Evolutionary conservation across 1,284 basidiomycete species (phyloP).

Genomic region (Boletus mariae): DNA sequence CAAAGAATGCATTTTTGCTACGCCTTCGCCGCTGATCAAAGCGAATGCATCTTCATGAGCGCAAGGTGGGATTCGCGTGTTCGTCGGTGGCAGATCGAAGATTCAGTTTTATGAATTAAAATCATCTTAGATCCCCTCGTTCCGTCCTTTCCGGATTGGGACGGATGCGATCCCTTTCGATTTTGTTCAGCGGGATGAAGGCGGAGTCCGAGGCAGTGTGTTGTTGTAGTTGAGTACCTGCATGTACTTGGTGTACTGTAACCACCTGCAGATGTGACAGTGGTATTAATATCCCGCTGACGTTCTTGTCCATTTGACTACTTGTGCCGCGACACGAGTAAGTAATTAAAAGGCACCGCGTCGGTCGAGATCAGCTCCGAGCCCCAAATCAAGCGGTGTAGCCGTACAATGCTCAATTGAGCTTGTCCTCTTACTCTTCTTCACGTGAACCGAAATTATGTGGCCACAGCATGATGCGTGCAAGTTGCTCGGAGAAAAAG

Average conservation of each 20-base stretch:
- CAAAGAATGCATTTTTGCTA: constrained; percentile 74
- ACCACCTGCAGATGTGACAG: neutral
- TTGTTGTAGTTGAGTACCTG: neutral
- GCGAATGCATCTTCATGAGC: neutral
- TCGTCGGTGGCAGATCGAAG: neutral
- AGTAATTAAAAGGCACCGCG: neutral
- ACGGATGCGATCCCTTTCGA: neutral
- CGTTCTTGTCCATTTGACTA: neutral
- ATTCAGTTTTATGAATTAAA: neutral
- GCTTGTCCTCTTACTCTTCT: too few species aligned
- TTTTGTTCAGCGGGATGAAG: neutral
- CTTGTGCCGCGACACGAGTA: neutral
- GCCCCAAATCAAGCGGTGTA: too few species aligned
- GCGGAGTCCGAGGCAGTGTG: neutral
- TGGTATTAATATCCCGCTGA: neutral
- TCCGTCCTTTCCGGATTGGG: neutral
- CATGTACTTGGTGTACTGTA: too few species aligned
- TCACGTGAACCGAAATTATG: too few species aligned
- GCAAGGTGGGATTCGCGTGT: neutral
- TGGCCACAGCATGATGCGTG: too few species aligned
- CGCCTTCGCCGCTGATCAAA: constrained; percentile 37
- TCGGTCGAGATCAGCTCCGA: neutral
- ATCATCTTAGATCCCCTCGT: neutral
- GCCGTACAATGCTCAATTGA: too few species aligned
- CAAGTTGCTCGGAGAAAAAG: too few species aligned